A percentile compares a stretch with the other conserved stretches of the same genome.
These are phyloP conservation scores for Clausena lansium DNA, from an alignment of 345 rosid genomes.

Conservation along the genomic window DNA sequence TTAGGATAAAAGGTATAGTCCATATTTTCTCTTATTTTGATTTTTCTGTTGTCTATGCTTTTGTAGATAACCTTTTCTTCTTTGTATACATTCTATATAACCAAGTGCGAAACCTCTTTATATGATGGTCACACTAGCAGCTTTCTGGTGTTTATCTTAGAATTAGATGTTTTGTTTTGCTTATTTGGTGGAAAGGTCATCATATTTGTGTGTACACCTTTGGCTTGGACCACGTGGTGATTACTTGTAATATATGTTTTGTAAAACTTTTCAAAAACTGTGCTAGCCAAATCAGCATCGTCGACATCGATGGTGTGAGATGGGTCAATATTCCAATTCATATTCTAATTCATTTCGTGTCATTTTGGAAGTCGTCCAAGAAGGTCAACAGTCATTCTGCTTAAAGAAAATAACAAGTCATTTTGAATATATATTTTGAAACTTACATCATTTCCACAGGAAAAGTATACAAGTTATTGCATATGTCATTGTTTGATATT, in stretches of 20 bases:
- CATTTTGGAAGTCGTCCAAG: not conserved
- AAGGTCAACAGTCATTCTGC: not conserved
- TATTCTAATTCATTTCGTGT: not conserved
- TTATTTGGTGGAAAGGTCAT: not conserved
- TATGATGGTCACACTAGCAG: not conserved
- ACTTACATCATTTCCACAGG: not conserved
- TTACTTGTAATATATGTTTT: not conserved
- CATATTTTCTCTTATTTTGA: not conserved
- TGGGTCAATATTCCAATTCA: not conserved
- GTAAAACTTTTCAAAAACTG: not conserved
- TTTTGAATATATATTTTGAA: not conserved
- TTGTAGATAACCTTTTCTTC: conserved; percentile 2
- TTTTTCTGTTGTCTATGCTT: not conserved
- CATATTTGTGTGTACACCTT: not conserved
- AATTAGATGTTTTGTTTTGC: not conserved
- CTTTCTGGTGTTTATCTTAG: no score
- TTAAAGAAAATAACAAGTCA: not conserved
- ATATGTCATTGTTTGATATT: not conserved
- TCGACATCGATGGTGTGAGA: not conserved
- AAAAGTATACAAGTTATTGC: not conserved
- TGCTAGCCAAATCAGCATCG: not conserved
- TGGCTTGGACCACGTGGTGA: not conserved
- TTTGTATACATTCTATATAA: not conserved
- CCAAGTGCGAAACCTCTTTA: not conserved
- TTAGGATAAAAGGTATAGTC: conserved; percentile 5